Base-by-base conservation (phyloP, 106 monocot species). In the Acorus gramineus region DNA sequence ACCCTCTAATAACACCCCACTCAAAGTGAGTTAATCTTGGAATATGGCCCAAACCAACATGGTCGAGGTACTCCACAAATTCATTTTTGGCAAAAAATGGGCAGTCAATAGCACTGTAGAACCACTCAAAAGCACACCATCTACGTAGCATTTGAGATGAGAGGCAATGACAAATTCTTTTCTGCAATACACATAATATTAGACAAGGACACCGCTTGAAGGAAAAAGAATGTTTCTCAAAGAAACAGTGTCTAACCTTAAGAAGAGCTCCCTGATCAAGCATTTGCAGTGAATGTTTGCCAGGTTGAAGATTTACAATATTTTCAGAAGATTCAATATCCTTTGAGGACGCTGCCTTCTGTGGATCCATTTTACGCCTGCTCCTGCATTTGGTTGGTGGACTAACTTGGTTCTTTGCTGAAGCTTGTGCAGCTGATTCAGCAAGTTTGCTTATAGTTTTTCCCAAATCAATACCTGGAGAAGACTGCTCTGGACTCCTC, bases 51-150 rank as follows among this genome's bases (percentile, higher is more conserved):
- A 99, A 61, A 60, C 77, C 77, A 66, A 99, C 98, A 83, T 99
- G 92, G 70, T 89, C 84, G 61, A 99, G 73, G 70, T 99, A 99
- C 69, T 89, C 98, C 7, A 92, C 92, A 78, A 92, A 99, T 69
- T 99, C 98, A 81, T 79, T 88, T 80, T 84, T 85, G 10, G 84
- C 85, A 89, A 99, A 99, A 87, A 88, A 99, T 44, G 98, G 98
- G 62, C 86, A 99, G 76, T 99, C 98, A 76, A 99, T 92, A 62
- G 98, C 92, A 72, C 98, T 99, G 49, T 99, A 99, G 57, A 99
- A 99, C 98, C 98, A 99, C 67, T 99, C 98, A 85, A 78, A 99
- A 6, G 69, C 62, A 74, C 98, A 99, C 98, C 98, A 99, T 77
- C 85, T 75, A 43, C 98, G 98, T 50, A 99, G 56, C 14, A 86